Evolutionary conservation across 2,329 filamentous ascomycete genomes (phyloP), one percentile per base, ranked within the genome.

Genomic region (Lojkania enalia): DNA sequence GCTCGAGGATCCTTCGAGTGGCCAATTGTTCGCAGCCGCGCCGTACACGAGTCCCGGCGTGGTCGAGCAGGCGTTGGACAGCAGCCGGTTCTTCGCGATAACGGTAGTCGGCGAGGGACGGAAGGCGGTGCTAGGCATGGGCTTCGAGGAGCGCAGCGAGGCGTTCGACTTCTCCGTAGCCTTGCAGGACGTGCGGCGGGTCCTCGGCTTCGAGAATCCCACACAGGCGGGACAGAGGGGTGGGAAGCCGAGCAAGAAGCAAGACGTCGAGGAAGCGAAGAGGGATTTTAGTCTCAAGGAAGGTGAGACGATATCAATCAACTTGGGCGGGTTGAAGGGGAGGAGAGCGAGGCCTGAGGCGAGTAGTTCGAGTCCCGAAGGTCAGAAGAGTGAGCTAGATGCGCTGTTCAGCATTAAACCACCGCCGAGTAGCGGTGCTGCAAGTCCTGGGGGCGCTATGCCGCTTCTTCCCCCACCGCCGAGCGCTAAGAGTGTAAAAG

Each of bases 261-360:
- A 70, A 35, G 69, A 72, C 32, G 71, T 71, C 31, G 73, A 76
- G 44, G 80, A 81, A 61, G 64, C 60, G 23, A 85, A 84, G 71
- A 82, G 80, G 54, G 90, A 95, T 62, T 90, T 90, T 63, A 91
- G 87, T 60, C 69, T 96, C 52, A 95, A 95, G 69, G 89, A 91
- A 48, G 90, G 90, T 9, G 86, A 96, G 77, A 95, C 87, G 14
- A 95, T 95, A 57, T 89, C 85, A 18, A 84, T 95, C 53, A 88
- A 87, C 65, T 78, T 94, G 39, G 83, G 82, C 3, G 82, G 83
- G 16, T 25, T 67, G 29, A 79, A 76, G 55, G 76, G 81, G 2
- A 57, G 72, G 55, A 76, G 66, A 49, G 59, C 64, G 62, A 44
- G 71, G 64, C 54, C 51, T 49, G 54, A 71, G 67, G 48, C 63